Percentiles rank a stretch among this genome's conserved stretches.
These are phyloP conservation scores for Tuber aestivum DNA, from an alignment of 495 filamentous ascomycete genomes.

Conservation along the genomic window DNA sequence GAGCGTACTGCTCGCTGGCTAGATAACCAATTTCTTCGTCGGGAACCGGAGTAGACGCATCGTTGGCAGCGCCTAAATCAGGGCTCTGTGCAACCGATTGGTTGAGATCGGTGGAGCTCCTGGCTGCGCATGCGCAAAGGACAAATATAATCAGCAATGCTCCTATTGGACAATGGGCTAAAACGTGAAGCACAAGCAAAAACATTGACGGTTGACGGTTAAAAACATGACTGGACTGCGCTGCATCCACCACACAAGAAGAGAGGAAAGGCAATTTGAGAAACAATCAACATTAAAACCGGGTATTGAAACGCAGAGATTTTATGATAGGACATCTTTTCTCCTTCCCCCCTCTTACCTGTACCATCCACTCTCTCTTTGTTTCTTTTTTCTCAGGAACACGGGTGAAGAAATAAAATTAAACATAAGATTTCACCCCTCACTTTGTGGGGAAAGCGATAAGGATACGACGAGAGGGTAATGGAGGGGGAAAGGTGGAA, in stretches of 20 bases:
- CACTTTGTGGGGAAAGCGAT: not conserved
- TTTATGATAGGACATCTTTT: not conserved
- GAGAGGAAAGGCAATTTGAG: not conserved
- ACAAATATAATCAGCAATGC: constrained; percentile 8
- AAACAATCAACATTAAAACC: not conserved
- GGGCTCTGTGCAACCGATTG: constrained; percentile 43
- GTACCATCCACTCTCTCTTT: not conserved
- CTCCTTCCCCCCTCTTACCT: not conserved
- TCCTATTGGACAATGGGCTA: constrained; percentile 54
- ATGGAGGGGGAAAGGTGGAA: constrained; percentile 6
- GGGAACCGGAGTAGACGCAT: constrained; percentile 26
- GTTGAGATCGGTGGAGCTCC: constrained; percentile 88
- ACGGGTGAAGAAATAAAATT: constrained; percentile 42
- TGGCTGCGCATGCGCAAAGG: constrained; percentile 53
- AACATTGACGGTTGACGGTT: not conserved
- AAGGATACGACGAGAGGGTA: constrained; percentile 2
- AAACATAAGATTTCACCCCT: constrained; percentile 5
- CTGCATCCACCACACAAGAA: not conserved
- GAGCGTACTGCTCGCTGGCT: constrained; percentile 44
- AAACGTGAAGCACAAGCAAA: not conserved
- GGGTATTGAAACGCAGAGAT: not conserved
- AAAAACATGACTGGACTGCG: not conserved
- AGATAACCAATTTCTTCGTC: constrained; percentile 47
- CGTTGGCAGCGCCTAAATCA: constrained; percentile 26
- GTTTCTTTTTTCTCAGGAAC: constrained; percentile 45